Evolutionary conservation across 2,329 filamentous ascomycete species (phyloP), one percentile per base, ranked within the genome.

Genomic region (Taxawa tesnikishii): DNA sequence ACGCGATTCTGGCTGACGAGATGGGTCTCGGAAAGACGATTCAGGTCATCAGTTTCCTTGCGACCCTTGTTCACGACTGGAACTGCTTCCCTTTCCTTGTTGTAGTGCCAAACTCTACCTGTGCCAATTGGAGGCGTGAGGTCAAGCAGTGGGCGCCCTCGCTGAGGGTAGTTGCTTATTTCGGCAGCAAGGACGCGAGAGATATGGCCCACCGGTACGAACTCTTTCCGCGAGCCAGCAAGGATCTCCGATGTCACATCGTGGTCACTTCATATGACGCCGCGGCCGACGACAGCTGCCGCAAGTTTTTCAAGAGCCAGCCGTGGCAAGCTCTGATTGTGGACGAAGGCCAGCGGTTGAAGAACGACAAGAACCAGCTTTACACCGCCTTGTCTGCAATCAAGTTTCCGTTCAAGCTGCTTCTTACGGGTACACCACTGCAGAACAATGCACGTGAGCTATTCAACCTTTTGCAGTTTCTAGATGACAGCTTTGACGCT

Each of bases 11-110:
- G 5, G 90, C 90, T 0, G 90, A 98, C 50, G 90, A 98, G 51
- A 98, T 98, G 90, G 90, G 90, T 25, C 71, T 98, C 2, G 90
- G 90, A 18, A 98, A 98, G 62, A 98, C 90, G 0, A 83, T 98
- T 18, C 90, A 98, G 52, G 76, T 94, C 32, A 81, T 96, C 38
- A 74, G 78, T 3, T 72, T 94, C 40, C 69, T 96, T 38, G 75
- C 82, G 2, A 76, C 79, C 1, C 59, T 96, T 23, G 53, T 66
- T 4, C 58, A 61, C 40, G 60, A 66, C 19, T 68, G 73, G 47
- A 65, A 72, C 49, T 90, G 84, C 55, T 96, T 82, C 71, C 90
- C 90, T 0, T 96, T 94, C 50, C 66, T 98, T 11, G 69, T 96
- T 3, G 84, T 94, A 2, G 88, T 93, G 1, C 90, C 90, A 0